phyloP scores from a whole-genome alignment of 371 early-diverging fungal genomes.

The Rhizopus arrhizus region DNA sequence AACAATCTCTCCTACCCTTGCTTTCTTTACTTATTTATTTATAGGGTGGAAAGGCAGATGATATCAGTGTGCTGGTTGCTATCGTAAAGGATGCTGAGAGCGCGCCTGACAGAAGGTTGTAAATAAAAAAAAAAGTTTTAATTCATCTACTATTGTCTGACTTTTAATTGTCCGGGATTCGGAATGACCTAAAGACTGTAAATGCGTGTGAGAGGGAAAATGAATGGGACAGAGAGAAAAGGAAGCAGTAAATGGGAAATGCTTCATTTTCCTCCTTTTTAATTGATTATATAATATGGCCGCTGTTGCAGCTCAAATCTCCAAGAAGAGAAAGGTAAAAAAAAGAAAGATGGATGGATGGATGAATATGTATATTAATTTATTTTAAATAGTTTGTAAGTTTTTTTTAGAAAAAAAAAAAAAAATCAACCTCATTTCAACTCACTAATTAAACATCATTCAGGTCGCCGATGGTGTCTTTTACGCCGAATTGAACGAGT shows the following conservation, averaged over 20 bases:
- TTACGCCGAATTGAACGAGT: constrained; percentile 99
- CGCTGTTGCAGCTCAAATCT: constrained; percentile 24
- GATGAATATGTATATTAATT: neutral
- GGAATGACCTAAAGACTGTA: too few relatives aligned
- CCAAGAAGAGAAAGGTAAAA: constrained; percentile 30
- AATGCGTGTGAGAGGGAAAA: neutral
- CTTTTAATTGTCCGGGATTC: too few relatives aligned
- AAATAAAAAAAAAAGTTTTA: neutral
- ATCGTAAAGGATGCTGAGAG: constrained; percentile 61
- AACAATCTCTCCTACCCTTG: neutral
- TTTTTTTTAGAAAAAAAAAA: constrained; percentile 15
- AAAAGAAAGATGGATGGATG: constrained; percentile 2
- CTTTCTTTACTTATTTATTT: constrained; percentile 31
- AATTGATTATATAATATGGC: constrained; percentile 15
- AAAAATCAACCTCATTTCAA: neutral
- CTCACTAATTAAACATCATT: neutral
- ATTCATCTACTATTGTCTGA: too few relatives aligned
- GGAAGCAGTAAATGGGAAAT: neutral
- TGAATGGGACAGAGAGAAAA: neutral
- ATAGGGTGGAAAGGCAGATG: constrained; percentile 82
- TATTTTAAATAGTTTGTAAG: constrained; percentile 52
- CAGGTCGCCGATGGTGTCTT: constrained; percentile 97
- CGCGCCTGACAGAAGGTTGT: constrained; percentile 35
- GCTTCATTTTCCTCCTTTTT: constrained; percentile 2
- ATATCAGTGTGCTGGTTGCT: constrained; percentile 76